phyloP scores from a whole-genome alignment of 2,329 filamentous ascomycete genomes.

The Cladobotryum mycophilum region DNA sequence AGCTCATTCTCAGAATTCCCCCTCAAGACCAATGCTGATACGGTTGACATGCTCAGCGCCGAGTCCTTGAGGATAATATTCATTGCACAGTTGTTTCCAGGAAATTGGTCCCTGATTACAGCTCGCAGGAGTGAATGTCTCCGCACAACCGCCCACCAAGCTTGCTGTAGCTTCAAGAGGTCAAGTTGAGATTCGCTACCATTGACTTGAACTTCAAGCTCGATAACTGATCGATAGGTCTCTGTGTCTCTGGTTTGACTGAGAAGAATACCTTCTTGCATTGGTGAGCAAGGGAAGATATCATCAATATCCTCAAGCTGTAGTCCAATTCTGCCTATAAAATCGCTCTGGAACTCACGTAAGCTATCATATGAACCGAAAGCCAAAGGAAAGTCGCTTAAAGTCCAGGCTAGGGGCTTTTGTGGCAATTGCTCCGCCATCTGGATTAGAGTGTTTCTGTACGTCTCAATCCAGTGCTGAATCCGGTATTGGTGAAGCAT shows the following conservation, averaged over 20 bases:
- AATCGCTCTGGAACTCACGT: too few relatives aligned
- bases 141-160: slow-evolving; percentile 6
- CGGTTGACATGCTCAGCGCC: background rate
- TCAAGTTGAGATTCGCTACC: background rate
- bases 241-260: background rate
- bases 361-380: too few relatives aligned
- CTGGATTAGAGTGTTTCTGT: too few relatives aligned
- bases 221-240: background rate
- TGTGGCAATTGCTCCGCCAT: too few relatives aligned
- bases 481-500: too few relatives aligned
- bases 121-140: slow-evolving; percentile 11
- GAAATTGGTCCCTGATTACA: slow-evolving; percentile 8
- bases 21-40: background rate
- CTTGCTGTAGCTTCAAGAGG: background rate
- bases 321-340: background rate
- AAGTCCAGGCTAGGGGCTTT: too few relatives aligned
- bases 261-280: slow-evolving; percentile 11
- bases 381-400: too few relatives aligned
- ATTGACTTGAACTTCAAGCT: background rate
- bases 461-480: too few relatives aligned
- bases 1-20: background rate
- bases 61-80: slow-evolving; percentile 12
- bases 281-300: slow-evolving; percentile 9
- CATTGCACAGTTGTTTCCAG: slow-evolving; percentile 6
- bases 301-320: slow-evolving; percentile 2